A percentile compares a stretch with the other conserved stretches of the same genome.
Conservation (phyloP, 2,329 filamentous ascomycete species). For the Cryphonectria parasitica region DNA sequence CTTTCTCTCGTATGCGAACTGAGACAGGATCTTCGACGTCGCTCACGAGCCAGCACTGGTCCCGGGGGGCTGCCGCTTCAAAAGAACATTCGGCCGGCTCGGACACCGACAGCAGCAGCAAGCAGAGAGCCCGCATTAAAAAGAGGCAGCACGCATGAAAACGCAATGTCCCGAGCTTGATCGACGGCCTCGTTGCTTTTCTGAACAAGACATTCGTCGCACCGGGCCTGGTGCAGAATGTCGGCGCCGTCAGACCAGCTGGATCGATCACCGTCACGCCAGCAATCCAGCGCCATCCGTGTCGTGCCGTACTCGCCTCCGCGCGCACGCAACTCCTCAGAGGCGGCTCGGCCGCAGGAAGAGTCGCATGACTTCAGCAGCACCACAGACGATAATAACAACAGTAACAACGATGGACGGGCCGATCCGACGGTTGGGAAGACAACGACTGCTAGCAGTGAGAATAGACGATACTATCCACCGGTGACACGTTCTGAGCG, state of each 20-base stretch:
- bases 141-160: slow-evolving; percentile 34
- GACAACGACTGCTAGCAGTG: slow-evolving; percentile 8
- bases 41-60: slow-evolving; percentile 2
- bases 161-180: slow-evolving; percentile 38
- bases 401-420: slow-evolving; percentile 18
- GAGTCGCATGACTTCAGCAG: slow-evolving; percentile 11
- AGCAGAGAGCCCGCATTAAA: neutral
- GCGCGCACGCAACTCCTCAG: slow-evolving; percentile 33
- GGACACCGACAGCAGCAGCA: neutral
- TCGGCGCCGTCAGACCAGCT: slow-evolving; percentile 35
- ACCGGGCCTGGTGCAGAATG: slow-evolving; percentile 33
- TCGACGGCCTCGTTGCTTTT: slow-evolving; percentile 31
- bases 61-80: neutral
- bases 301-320: slow-evolving; percentile 55
- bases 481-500: slow-evolving; percentile 31
- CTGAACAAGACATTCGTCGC: slow-evolving; percentile 26
- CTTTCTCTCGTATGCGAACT: slow-evolving; percentile 7
- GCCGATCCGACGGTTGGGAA: slow-evolving; percentile 16
- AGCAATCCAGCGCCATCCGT: slow-evolving; percentile 49
- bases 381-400: neutral
- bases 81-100: neutral
- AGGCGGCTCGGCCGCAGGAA: slow-evolving; percentile 30
- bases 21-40: slow-evolving; percentile 19
- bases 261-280: slow-evolving; percentile 42
- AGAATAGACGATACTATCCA: slow-evolving; percentile 11